Conservation (phyloP, 2,329 filamentous ascomycete genomes). For the Aspergillus aculeatinus region DNA sequence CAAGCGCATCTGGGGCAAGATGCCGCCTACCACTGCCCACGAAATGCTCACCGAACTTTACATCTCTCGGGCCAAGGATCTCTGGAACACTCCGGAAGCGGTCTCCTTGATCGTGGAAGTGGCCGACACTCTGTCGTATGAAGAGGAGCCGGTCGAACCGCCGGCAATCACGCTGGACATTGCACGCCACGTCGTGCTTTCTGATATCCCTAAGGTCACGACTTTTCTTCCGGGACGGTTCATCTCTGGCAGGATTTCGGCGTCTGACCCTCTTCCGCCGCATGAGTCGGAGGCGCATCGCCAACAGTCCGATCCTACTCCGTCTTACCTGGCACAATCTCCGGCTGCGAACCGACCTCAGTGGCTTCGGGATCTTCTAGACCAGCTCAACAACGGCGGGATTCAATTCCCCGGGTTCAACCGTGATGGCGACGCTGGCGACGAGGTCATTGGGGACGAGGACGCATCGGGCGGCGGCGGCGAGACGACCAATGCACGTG, state of each 20-base stretch:
- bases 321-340: slow-evolving; percentile 31
- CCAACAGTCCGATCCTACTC: slow-evolving; percentile 36
- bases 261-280: slow-evolving; percentile 82
- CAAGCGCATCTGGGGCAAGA: slow-evolving; percentile 76
- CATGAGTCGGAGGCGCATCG: slow-evolving; percentile 45
- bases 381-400: slow-evolving; percentile 35
- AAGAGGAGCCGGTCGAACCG: slow-evolving; percentile 45
- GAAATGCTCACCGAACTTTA: slow-evolving; percentile 75
- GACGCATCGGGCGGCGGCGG: slow-evolving; percentile 10
- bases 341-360: slow-evolving; percentile 35
- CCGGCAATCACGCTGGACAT: slow-evolving; percentile 55
- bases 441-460: slow-evolving; percentile 19
- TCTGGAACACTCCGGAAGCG: slow-evolving; percentile 80
- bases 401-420: slow-evolving; percentile 27
- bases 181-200: slow-evolving; percentile 75
- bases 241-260: slow-evolving; percentile 65
- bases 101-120: slow-evolving; percentile 68
- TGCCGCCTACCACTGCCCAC: slow-evolving; percentile 64
- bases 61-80: slow-evolving; percentile 70
- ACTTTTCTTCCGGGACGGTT: slow-evolving; percentile 65
- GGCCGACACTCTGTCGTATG: slow-evolving; percentile 54
- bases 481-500: slow-evolving; percentile 17
- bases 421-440: slow-evolving; percentile 21
- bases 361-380: slow-evolving; percentile 38
- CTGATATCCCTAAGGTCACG: slow-evolving; percentile 71